phyloP scores from a whole-genome alignment of 768 basidiomycete species.

The Leccinum uliginosum region DNA sequence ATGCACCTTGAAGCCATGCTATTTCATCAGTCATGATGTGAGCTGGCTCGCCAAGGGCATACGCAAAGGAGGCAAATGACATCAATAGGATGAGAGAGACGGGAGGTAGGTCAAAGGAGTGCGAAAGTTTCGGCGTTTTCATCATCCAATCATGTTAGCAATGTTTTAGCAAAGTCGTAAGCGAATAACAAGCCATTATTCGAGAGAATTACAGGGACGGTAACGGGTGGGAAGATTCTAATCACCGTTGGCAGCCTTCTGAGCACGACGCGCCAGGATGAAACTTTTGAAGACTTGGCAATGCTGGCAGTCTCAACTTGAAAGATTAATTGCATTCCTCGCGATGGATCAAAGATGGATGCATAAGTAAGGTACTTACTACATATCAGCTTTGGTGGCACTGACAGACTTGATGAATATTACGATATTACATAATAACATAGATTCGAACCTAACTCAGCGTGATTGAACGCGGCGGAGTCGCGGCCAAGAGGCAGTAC shows the following conservation, averaged over 20 bases:
- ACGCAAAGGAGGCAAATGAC: neutral
- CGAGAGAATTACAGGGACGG: constrained; percentile 2
- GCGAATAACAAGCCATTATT: neutral
- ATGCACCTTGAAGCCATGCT: constrained; percentile 22
- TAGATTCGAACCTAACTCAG: no score
- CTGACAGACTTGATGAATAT: no score
- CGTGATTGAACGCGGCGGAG: no score
- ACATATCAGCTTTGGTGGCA: no score
- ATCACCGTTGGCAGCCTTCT: neutral
- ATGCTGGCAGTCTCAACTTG: neutral
- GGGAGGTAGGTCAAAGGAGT: neutral
- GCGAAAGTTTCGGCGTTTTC: constrained; percentile 4
- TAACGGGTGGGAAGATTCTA: constrained; percentile 3
- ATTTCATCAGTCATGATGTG: constrained; percentile 4
- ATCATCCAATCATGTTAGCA: neutral
- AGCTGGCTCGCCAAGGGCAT: neutral
- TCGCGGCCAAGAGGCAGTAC: no score
- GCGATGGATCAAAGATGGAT: no score
- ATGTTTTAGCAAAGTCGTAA: constrained; percentile 4
- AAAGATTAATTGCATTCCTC: neutral
- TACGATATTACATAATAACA: no score
- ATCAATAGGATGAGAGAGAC: constrained; percentile 1
- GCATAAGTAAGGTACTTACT: no score
- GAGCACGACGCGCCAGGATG: neutral
- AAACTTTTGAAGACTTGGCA: neutral